These are phyloP conservation scores for Scheffersomyces lignosus DNA, from an alignment of 805 yeast species.

Conservation along the genomic window DNA sequence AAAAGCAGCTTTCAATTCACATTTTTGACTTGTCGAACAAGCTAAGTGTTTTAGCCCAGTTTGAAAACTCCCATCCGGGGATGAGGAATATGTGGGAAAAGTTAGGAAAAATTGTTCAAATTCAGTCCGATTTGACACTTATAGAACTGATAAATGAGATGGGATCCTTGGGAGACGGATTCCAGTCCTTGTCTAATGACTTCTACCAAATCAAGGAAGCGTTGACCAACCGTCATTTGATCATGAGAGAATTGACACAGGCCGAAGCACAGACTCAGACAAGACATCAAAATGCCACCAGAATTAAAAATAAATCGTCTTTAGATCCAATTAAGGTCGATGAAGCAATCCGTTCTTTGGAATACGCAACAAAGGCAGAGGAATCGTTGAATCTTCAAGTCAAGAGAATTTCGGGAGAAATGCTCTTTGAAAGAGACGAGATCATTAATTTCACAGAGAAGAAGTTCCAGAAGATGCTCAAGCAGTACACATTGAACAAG, in stretches of 20 bases:
- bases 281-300: slow-evolving; percentile 70
- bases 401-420: slow-evolving; percentile 79
- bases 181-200: slow-evolving; percentile 64
- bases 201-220: slow-evolving; percentile 90
- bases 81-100: slow-evolving; percentile 79
- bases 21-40: slow-evolving; percentile 48
- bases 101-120: slow-evolving; percentile 64
- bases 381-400: slow-evolving; percentile 75
- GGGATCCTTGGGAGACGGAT: slow-evolving; percentile 76
- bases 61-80: slow-evolving; percentile 57
- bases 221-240: slow-evolving; percentile 83
- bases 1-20: slow-evolving; percentile 50
- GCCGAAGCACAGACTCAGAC: slow-evolving; percentile 74
- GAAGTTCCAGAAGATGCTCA: slow-evolving; percentile 54
- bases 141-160: slow-evolving; percentile 68
- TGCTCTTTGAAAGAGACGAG: slow-evolving; percentile 69
- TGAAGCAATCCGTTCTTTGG: slow-evolving; percentile 79
- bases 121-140: slow-evolving; percentile 75
- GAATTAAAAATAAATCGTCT: slow-evolving; percentile 67
- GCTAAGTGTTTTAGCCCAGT: slow-evolving; percentile 37
- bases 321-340: slow-evolving; percentile 88
- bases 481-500: slow-evolving; percentile 61
- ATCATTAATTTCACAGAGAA: slow-evolving; percentile 59
- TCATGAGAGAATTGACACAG: slow-evolving; percentile 83
- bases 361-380: slow-evolving; percentile 74